Conservation (phyloP, 1,139 yeast genomes). For the Kluyveromyces sp. region DNA sequence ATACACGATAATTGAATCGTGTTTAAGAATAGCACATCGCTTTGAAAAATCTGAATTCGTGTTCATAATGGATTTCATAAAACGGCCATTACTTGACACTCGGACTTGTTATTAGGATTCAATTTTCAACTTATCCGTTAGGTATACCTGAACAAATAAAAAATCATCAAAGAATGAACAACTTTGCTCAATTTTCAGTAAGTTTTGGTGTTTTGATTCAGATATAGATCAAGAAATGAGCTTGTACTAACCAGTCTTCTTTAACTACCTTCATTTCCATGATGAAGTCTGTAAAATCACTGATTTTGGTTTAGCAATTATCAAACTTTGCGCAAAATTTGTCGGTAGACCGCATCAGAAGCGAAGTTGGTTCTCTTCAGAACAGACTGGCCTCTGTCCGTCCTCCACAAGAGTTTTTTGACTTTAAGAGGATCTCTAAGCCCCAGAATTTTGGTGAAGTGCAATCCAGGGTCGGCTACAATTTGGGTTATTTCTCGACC, state of each 20-base stretch:
- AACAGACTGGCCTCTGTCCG: slow-evolving; percentile 64
- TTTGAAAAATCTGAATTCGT: not conserved
- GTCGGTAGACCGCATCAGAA: slow-evolving; percentile 28
- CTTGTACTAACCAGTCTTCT: not conserved
- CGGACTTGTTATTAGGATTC: not conserved
- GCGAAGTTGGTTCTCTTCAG: slow-evolving; percentile 40
- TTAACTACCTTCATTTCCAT: no score
- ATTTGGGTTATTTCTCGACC: slow-evolving; percentile 79
- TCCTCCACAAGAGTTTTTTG: slow-evolving; percentile 92
- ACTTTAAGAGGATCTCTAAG: slow-evolving; percentile 78
- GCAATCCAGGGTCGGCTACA: slow-evolving; percentile 81
- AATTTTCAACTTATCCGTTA: not conserved
- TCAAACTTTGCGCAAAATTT: slow-evolving; percentile 27
- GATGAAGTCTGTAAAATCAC: no score
- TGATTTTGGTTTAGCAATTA: slow-evolving; percentile 23
- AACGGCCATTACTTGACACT: no score
- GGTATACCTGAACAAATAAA: not conserved
- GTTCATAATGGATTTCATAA: no score
- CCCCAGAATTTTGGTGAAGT: slow-evolving; percentile 86
- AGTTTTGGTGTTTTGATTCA: not conserved
- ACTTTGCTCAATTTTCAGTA: slow-evolving; percentile 9
- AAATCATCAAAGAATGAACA: slow-evolving; percentile 6
- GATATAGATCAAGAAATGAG: not conserved
- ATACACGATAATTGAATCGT: no score
- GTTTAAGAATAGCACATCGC: no score